Percentiles rank a stretch among this genome's conserved stretches.
Conservation (phyloP, 1,139 yeast species). For the Geotrichum phurueaensis region DNA sequence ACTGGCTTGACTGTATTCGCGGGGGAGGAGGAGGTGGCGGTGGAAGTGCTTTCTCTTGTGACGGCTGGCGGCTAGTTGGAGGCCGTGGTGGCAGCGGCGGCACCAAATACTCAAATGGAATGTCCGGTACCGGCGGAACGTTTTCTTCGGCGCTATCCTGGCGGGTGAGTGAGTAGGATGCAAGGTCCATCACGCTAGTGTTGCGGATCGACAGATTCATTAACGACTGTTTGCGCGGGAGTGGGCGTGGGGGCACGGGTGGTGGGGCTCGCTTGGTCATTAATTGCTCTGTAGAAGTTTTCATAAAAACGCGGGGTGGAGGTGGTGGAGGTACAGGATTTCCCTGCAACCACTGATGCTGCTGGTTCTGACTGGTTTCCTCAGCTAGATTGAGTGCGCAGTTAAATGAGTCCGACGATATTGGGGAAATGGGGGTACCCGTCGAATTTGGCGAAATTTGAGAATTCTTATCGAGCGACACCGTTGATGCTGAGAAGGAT, state of each 20-base stretch:
- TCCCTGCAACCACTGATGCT: not conserved
- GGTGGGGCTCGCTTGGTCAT: slow-evolving; percentile 4
- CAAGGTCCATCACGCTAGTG: slow-evolving; percentile 15
- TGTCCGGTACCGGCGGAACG: not conserved
- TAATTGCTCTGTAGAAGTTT: not conserved
- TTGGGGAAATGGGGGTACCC: slow-evolving; percentile 8
- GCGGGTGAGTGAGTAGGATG: not conserved
- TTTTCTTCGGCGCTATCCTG: not conserved
- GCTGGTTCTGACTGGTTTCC: not conserved
- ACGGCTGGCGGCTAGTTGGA: slow-evolving; percentile 1
- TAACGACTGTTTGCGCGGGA: slow-evolving; percentile 8
- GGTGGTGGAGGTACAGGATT: slow-evolving; percentile 15
- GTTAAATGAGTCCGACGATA: slow-evolving; percentile 3
- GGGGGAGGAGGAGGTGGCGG: slow-evolving; percentile 14
- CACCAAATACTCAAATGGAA: not conserved
- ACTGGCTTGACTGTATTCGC: not conserved
- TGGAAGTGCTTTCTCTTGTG: slow-evolving; percentile 1
- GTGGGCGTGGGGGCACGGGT: slow-evolving; percentile 8
- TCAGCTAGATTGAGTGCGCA: not conserved
- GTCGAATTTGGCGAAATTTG: slow-evolving; percentile 6
- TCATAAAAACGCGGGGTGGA: slow-evolving; percentile 6
- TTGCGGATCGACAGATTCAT: slow-evolving; percentile 13
- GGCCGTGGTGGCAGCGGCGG: not conserved
- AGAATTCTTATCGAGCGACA: not conserved
- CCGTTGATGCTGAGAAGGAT: not conserved